These are phyloP conservation scores for Solanum chilense DNA, from an alignment of 257 asterid species.

Conservation along the genomic window DNA sequence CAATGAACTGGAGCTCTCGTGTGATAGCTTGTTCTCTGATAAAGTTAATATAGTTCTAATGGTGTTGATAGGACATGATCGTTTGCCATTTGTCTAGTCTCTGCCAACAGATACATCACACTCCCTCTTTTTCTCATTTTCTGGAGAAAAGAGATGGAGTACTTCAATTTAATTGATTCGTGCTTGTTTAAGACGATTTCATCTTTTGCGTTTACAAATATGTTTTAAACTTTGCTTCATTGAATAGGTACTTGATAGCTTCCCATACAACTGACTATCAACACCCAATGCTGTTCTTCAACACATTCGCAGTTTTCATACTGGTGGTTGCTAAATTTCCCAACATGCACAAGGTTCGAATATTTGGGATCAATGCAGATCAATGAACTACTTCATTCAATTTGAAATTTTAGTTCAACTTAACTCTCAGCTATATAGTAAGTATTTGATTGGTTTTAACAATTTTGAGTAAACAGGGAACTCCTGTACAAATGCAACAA, in stretches of 20 bases:
- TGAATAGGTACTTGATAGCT: constrained; percentile 76
- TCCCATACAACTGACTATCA: constrained; percentile 90
- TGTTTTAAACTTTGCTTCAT: background rate
- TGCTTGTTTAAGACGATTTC: background rate
- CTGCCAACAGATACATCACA: background rate
- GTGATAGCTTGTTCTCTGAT: background rate
- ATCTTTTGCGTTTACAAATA: background rate
- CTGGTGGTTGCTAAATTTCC: constrained; percentile 95
- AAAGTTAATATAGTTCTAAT: background rate
- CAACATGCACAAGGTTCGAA: constrained; percentile 93
- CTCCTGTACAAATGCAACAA: constrained; percentile 3
- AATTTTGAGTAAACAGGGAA: background rate
- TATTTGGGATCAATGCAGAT: constrained; percentile 82
- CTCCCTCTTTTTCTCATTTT: background rate
- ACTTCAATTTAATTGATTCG: background rate
- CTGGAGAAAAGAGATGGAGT: background rate
- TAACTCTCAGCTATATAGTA: background rate
- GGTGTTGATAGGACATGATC: background rate
- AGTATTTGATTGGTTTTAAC: background rate
- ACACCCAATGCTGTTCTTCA: constrained; percentile 79
- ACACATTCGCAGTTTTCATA: constrained; percentile 74
- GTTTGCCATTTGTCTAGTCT: background rate
- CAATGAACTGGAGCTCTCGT: background rate
- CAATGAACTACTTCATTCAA: constrained; percentile 29
- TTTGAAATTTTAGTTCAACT: background rate